Conservation (phyloP, 257 asterid genomes). For the Jaltomata sinuosa region DNA sequence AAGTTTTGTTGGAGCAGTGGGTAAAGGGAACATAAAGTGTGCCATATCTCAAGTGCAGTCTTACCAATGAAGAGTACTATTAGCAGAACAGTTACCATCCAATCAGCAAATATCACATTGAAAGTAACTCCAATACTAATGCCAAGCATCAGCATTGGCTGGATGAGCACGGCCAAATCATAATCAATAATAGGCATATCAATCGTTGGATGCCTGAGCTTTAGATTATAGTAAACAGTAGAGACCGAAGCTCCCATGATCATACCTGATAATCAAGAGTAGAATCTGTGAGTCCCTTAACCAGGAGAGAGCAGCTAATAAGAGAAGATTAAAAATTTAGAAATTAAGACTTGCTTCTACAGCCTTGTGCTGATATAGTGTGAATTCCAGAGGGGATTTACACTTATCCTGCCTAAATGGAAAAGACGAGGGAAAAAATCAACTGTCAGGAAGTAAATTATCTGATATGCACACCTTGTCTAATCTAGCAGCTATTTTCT, state of each 20-base stretch:
- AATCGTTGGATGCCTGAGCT: slow-evolving; percentile 82
- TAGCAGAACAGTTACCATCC: slow-evolving; percentile 97
- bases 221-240: slow-evolving; percentile 87
- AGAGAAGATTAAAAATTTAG: not conserved
- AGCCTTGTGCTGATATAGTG: not conserved
- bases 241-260: slow-evolving; percentile 95
- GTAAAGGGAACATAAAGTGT: not conserved
- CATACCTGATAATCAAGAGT: slow-evolving; percentile 60
- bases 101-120: slow-evolving; percentile 88
- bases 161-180: slow-evolving; percentile 92
- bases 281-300: slow-evolving; percentile 4
- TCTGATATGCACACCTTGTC: not conserved
- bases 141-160: slow-evolving; percentile 98
- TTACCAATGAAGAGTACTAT: slow-evolving; percentile 80
- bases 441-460: not conserved
- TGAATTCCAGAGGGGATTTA: not conserved
- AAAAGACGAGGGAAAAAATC: not conserved
- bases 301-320: not conserved
- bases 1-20: not conserved
- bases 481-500: not conserved
- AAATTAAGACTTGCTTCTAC: not conserved
- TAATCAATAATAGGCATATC: slow-evolving; percentile 93
- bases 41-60: not conserved
- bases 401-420: not conserved
- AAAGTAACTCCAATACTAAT: slow-evolving; percentile 93